Evolutionary conservation across 805 yeast species (phyloP), one percentile per base, ranked within the genome.

Genomic region (Wickerhamomyces chambardii): DNA sequence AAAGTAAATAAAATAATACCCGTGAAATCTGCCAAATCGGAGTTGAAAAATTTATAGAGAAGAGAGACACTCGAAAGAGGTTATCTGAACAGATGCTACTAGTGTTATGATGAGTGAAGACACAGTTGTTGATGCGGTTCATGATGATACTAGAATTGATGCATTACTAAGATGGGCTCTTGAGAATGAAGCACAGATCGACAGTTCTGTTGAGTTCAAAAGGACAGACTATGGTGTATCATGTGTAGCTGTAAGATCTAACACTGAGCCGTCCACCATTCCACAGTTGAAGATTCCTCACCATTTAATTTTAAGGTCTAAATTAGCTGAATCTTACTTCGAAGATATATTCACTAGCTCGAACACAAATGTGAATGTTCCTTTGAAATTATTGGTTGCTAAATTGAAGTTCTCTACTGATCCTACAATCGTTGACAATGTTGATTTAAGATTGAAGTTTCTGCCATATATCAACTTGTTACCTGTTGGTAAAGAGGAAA

Each of bases 401-500:
- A 65, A 63, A 36, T 35, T 70, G 39, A 70, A 59, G 42, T 71
- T 56, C 41, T 51, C 33, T 11, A 59, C 51, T 10, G 28, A 18
- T 15, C 28, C 17, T 24, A 38, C 15, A 28, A 45, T 15, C 15
- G 41, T 33, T 14, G 34, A 34, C 17, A 43, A 36, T 4, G 36
- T 15, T 4, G 46, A 59, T 27, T n/a, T 59, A 4, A 51, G 50
- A 7, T 34, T 38, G 22, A 55, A 57, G 34, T 64, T 61, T 38
- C 32, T 36, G 17, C 70, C 74, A 2, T 78, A 78, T 43, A 53
- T 78, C 21, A 58, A 65, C 26, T 56, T 61, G n/a, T 50, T 78
- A 18, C 84, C 85, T 1, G 32, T 64, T 4, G 47, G 51, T 3
- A 39, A 32, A 7, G 51, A 48, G 2, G 27, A 11, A 11, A 69